Conservation (phyloP, 805 yeast species). For the Starmerella etchellsii region DNA sequence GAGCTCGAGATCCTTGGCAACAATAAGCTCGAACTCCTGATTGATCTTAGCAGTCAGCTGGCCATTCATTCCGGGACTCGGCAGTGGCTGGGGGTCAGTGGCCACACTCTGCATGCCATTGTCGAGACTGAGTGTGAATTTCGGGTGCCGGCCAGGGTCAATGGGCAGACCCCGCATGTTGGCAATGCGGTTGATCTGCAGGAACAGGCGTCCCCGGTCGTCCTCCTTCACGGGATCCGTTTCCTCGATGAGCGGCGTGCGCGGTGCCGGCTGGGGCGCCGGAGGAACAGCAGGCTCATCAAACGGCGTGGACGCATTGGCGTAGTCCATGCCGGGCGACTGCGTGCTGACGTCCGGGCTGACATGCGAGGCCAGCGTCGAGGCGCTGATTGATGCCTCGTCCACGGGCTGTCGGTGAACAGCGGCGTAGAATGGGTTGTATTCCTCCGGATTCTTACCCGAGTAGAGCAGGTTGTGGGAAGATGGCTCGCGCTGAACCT, state of each 20-base stretch:
- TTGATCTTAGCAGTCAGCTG: constrained; percentile 16
- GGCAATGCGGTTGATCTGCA: constrained; percentile 20
- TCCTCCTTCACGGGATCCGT: constrained; percentile 20
- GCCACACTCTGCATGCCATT: constrained; percentile 24
- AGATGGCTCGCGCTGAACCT: neutral
- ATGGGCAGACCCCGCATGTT: constrained; percentile 21
- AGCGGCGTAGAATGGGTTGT: constrained; percentile 10
- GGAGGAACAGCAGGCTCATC: neutral
- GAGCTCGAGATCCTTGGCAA: constrained; percentile 48
- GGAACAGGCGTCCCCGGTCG: constrained; percentile 22
- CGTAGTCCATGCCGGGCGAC: neutral
- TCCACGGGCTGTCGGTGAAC: neutral
- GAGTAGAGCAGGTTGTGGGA: neutral
- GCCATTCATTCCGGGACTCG: constrained; percentile 15
- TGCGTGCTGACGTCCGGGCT: neutral
- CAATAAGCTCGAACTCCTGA: constrained; percentile 70
- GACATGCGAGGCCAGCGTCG: constrained; percentile 2
- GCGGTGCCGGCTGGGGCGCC: neutral
- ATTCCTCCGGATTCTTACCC: neutral
- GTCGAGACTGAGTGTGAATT: constrained; percentile 21
- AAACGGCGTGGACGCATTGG: neutral
- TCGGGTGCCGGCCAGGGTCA: constrained; percentile 20
- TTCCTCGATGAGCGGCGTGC: constrained; percentile 11
- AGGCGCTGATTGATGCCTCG: constrained; percentile 3
- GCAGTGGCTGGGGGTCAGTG: constrained; percentile 18